Evolutionary conservation across 176 grass and related monocot genomes (phyloP).

Genomic region (Dactylis glomerata): DNA sequence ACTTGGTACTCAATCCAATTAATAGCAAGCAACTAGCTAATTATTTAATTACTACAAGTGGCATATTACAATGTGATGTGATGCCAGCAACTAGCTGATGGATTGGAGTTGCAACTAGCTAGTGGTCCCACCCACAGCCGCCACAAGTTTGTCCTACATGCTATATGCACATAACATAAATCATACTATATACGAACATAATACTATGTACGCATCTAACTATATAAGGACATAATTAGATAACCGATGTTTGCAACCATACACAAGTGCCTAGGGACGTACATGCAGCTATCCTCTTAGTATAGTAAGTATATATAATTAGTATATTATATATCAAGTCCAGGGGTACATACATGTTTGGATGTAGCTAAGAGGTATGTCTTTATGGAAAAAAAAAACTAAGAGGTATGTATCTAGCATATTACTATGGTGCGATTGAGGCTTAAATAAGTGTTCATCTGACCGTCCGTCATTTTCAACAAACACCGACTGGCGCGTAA

Average conservation of each 20-base stretch:
- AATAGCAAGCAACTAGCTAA: background rate
- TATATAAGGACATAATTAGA: background rate
- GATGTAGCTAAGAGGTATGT: background rate
- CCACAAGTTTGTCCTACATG: slow-evolving; percentile 38
- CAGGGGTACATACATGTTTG: background rate
- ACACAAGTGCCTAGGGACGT: background rate
- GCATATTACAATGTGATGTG: background rate
- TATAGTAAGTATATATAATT: too few relatives aligned
- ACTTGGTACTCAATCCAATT: background rate
- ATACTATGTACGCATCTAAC: too few relatives aligned
- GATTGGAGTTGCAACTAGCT: background rate
- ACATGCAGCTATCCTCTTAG: background rate
- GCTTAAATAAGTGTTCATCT: background rate
- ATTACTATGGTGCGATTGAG: background rate
- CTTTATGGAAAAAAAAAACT: too few relatives aligned
- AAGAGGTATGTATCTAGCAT: background rate
- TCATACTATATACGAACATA: background rate
- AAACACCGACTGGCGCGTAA: too few relatives aligned
- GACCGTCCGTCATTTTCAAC: too few relatives aligned
- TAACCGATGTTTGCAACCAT: background rate
- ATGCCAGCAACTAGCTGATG: background rate
- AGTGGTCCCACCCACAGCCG: slow-evolving; percentile 17
- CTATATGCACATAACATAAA: background rate
- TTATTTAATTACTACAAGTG: background rate
- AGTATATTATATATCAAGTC: background rate